Base-by-base conservation (phyloP, 2,329 filamentous ascomycete genomes). In the Pseudocercospora macadamiae region DNA sequence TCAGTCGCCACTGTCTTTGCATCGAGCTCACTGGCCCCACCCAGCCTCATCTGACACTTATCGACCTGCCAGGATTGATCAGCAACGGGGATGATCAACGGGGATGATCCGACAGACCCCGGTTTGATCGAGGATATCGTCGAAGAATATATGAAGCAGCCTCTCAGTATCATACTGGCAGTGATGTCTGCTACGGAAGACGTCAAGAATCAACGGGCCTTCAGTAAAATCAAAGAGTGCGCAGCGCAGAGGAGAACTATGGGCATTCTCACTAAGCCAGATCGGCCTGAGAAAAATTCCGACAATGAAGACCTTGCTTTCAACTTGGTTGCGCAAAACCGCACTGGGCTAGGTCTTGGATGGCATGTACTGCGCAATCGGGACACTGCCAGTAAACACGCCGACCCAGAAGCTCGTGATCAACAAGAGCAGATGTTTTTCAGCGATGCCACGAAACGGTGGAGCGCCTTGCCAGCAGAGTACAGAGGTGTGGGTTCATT, bases 131-230 rank as follows among this genome's bases (percentile, higher is more conserved):
- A 68, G 26, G 63, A 67, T 1, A 70, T 79, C 57, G 76, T 77
- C 0, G 42, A 67, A 5, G 28, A 37, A 1, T 79, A 79, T 53
- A 73, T 79, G 64, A 21, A 64, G 9, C 74, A 75, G 42, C 61
- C 66, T 0, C 64, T 73, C 2, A 73, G 71, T 0, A 73, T 78
- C 37, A 77, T 80, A 12, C 69, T 80, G 3, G 70, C 75, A 0
- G 76, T 81, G 0, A 62, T 80, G 1, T 72, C 73, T 0, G 74
- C 75, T 4, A 75, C 72, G 19, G 74, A 76, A 5, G 78, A 82
- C 47, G 69, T 78, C 42, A 71, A 71, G 0, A 79, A 74, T 0
- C 76, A 81, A 54, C 70, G 74, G 21, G 79, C 82, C 34, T 66
- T 80, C 1, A 64, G 74, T 18, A 62, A 74, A 36, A 74, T 77